Evolutionary conservation across 2,329 filamentous ascomycete genomes (phyloP).

Genomic region (Nectriaceae sp.): DNA sequence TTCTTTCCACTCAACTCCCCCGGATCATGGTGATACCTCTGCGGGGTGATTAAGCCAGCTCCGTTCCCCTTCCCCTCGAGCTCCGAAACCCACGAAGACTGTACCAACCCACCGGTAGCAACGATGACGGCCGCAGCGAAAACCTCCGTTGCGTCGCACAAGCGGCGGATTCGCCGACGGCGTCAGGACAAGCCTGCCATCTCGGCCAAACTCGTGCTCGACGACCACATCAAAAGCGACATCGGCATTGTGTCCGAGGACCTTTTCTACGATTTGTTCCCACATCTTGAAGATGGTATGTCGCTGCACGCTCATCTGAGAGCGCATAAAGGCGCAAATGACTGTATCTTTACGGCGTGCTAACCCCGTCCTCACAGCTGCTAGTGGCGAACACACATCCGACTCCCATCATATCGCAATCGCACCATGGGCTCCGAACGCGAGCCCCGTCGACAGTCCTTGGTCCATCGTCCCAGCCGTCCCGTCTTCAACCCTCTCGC

Average conservation of each 20-base stretch:
- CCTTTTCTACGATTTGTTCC: conserved; percentile 80
- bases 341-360: not conserved
- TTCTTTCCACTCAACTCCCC: not conserved
- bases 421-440: conserved; percentile 68
- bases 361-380: conserved; percentile 19
- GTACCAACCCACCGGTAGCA: conserved; percentile 3
- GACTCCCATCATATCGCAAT: conserved; percentile 67
- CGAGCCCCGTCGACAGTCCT: conserved; percentile 59
- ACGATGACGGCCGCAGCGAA: conserved; percentile 34
- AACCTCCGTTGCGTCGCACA: conserved; percentile 25
- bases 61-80: conserved; percentile 8
- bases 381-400: conserved; percentile 35
- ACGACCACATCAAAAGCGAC: conserved; percentile 83
- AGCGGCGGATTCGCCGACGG: conserved; percentile 53
- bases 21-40: not conserved
- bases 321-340: not conserved
- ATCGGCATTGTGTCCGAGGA: conserved; percentile 85
- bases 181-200: conserved; percentile 73
- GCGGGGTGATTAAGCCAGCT: conserved; percentile 16
- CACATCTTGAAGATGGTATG: conserved; percentile 57
- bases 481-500: conserved; percentile 63
- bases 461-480: conserved; percentile 87
- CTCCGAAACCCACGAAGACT: conserved; percentile 1
- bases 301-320: conserved; percentile 16
- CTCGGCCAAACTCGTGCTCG: conserved; percentile 78